Conservation (phyloP, 352 stramenopile genomes). For the Thraustochytrium sp. region DNA sequence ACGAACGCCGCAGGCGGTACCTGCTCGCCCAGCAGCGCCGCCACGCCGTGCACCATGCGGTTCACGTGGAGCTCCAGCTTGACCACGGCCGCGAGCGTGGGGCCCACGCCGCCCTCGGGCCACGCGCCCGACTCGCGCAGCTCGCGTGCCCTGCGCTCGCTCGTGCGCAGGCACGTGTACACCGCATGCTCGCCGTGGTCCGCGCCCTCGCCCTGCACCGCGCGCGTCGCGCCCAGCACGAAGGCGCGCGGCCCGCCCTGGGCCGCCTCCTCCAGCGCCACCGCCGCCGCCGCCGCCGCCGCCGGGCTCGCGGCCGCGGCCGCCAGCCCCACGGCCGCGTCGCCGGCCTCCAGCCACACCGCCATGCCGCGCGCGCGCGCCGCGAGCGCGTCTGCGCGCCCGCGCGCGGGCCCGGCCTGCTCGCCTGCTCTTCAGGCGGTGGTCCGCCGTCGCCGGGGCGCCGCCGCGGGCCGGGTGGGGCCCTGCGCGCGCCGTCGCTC, state of each 20-base stretch:
- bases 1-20: background rate
- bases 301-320: too few relatives aligned
- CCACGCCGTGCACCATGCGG: background rate
- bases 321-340: too few relatives aligned
- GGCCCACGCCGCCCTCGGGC: background rate
- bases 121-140: background rate
- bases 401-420: too few relatives aligned
- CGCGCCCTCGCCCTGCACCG: background rate
- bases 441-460: too few relatives aligned
- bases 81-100: background rate
- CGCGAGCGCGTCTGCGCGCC: too few relatives aligned
- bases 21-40: background rate
- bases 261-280: background rate
- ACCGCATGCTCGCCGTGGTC: background rate
- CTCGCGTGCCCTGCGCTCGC: background rate
- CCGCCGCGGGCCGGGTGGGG: too few relatives aligned
- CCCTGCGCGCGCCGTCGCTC: too few relatives aligned
- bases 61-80: background rate
- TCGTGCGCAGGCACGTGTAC: slow-evolving; percentile 3
- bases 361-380: too few relatives aligned
- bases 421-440: too few relatives aligned
- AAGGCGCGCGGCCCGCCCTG: background rate
- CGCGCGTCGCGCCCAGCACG: background rate
- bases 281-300: background rate
- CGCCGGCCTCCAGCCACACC: too few relatives aligned